Percentiles rank a stretch among this genome's conserved stretches.
phyloP scores from a whole-genome alignment of 345 rosid genomes.

The Isatis tinctoria region DNA sequence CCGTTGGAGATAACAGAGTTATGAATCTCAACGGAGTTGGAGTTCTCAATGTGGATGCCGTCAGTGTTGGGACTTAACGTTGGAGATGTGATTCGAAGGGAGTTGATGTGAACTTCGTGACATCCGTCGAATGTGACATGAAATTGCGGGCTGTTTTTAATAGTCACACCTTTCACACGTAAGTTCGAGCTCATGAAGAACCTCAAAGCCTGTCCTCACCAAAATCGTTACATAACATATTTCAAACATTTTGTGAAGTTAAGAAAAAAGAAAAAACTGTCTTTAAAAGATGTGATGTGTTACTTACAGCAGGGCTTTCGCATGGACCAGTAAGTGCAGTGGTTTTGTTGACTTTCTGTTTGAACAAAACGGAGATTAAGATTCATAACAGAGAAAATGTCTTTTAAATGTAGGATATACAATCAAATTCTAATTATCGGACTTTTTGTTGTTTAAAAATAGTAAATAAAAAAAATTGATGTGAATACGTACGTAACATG shows the following conservation, averaged over 20 bases:
- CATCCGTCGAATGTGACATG: constrained; percentile 65
- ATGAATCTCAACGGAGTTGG: constrained; percentile 50
- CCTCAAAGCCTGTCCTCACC: constrained; percentile 38
- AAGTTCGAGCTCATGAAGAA: constrained; percentile 65
- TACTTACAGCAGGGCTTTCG: constrained; percentile 82
- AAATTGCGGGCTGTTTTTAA: constrained; percentile 69
- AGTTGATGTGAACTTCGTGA: constrained; percentile 35
- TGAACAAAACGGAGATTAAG: not conserved
- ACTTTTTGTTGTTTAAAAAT: not conserved
- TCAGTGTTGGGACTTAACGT: constrained; percentile 79
- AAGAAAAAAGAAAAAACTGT: not conserved
- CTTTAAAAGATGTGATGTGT: not conserved
- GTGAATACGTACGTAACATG: not conserved
- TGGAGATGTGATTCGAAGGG: constrained; percentile 65
- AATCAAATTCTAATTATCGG: not conserved
- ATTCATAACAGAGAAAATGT: not conserved
- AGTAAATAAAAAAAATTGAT: not conserved
- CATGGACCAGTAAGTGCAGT: constrained; percentile 60
- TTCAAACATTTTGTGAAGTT: not conserved
- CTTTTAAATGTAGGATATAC: not conserved
- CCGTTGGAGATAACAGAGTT: constrained; percentile 79
- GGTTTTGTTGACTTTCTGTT: constrained; percentile 59
- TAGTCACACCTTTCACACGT: constrained; percentile 50
- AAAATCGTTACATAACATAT: not conserved
- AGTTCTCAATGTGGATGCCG: constrained; percentile 73